These are phyloP conservation scores for Aspergillus ruber DNA, from an alignment of 2,329 filamentous ascomycete genomes.

Conservation along the genomic window DNA sequence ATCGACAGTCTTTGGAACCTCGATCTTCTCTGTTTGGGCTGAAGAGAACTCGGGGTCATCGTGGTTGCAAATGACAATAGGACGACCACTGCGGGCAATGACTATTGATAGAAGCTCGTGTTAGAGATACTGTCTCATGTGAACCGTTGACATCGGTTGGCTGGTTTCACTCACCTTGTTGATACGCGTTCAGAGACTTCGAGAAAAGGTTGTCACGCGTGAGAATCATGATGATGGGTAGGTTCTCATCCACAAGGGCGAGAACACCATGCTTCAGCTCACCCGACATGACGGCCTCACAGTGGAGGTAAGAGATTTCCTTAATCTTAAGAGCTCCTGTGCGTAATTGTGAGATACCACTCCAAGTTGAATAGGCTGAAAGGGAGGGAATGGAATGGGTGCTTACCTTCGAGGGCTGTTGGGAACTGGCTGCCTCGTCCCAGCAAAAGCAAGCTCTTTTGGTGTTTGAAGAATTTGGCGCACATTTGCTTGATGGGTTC, in stretches of 20 bases:
- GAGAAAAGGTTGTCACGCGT: slow-evolving; percentile 93
- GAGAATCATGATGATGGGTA: slow-evolving; percentile 99
- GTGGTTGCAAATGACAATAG: slow-evolving; percentile 97
- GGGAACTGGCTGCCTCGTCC: slow-evolving; percentile 92
- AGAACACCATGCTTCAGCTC: slow-evolving; percentile 98
- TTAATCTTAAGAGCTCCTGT: slow-evolving; percentile 92
- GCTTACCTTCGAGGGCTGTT: slow-evolving; percentile 78
- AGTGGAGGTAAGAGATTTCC: slow-evolving; percentile 99
- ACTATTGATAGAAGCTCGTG: slow-evolving; percentile 49
- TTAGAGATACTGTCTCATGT: not conserved
- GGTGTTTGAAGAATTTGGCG: slow-evolving; percentile 86
- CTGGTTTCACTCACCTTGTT: slow-evolving; percentile 64
- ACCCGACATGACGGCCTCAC: slow-evolving; percentile 99
- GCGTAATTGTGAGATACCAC: not conserved
- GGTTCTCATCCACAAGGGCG: slow-evolving; percentile 93
- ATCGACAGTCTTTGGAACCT: slow-evolving; percentile 93
- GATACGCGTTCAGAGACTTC: slow-evolving; percentile 99
- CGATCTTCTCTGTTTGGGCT: slow-evolving; percentile 90
- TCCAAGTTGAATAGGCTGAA: not conserved
- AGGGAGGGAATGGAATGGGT: not conserved
- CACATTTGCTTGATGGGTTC: slow-evolving; percentile 92
- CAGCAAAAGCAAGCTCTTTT: slow-evolving; percentile 89
- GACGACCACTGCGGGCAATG: slow-evolving; percentile 89
- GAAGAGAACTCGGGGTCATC: slow-evolving; percentile 81
- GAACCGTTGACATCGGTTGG: too few species aligned